These are phyloP conservation scores for Apiospora hydei DNA, from an alignment of 2,329 filamentous ascomycete genomes.

Conservation along the genomic window DNA sequence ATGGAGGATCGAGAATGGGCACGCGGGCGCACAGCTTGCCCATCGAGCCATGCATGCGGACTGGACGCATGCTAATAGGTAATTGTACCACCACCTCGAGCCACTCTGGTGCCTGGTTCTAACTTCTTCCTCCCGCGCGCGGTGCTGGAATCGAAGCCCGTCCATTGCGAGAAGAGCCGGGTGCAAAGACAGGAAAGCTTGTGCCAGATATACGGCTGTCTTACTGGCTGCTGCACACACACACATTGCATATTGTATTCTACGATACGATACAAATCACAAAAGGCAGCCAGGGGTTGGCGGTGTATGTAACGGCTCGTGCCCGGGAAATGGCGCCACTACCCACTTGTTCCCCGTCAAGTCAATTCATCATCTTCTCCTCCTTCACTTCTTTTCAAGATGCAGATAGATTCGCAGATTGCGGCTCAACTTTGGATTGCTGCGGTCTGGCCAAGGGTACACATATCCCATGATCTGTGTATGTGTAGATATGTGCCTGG, in stretches of 20 bases:
- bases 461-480: background rate
- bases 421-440: background rate
- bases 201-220: background rate
- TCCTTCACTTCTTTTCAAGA: background rate
- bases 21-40: background rate
- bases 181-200: background rate
- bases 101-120: background rate
- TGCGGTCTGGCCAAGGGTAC: background rate
- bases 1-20: background rate
- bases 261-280: background rate
- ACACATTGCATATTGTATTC: background rate
- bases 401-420: conserved; percentile 2
- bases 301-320: conserved; percentile 17
- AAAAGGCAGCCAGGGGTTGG: conserved; percentile 10
- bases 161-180: background rate
- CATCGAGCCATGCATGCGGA: background rate
- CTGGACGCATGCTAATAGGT: background rate
- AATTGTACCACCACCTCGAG: background rate
- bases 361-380: background rate
- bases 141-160: background rate
- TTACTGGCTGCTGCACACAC: background rate
- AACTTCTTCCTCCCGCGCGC: background rate
- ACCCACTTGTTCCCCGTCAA: conserved; percentile 26
- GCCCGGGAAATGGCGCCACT: conserved; percentile 26
- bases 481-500: background rate